Evolutionary conservation across 2,329 filamentous ascomycete species (phyloP).

Genomic region (Hymenoscyphus infarciens): DNA sequence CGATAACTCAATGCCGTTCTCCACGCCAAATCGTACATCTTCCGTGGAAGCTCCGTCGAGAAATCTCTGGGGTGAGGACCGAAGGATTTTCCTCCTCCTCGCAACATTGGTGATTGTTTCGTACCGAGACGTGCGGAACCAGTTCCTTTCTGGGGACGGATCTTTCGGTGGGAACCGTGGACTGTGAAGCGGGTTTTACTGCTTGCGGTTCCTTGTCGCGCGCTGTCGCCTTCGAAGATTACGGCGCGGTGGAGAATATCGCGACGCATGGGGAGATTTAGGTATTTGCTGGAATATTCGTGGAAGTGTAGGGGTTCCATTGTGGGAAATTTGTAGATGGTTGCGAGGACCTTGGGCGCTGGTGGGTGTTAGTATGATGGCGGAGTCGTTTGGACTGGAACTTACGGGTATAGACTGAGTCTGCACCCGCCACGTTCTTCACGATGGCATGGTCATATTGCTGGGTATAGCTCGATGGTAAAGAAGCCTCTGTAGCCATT

Average conservation of each 20-base stretch:
- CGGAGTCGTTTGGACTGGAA: not conserved
- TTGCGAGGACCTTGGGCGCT: constrained; percentile 70
- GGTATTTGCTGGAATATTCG: constrained; percentile 75
- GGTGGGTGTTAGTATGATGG: constrained; percentile 15
- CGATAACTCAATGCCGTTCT: constrained; percentile 90
- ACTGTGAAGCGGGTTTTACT: constrained; percentile 81
- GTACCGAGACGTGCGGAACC: constrained; percentile 76
- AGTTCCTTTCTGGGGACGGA: constrained; percentile 81
- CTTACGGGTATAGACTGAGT: constrained; percentile 19
- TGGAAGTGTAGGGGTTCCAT: constrained; percentile 80
- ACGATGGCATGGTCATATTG: constrained; percentile 18
- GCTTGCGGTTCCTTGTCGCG: constrained; percentile 80
- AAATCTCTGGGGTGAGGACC: constrained; percentile 95
- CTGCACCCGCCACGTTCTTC: constrained; percentile 13
- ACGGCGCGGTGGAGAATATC: constrained; percentile 92
- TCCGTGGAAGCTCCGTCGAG: constrained; percentile 73
- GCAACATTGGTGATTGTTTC: constrained; percentile 75
- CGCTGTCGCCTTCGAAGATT: constrained; percentile 85
- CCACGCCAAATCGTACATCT: constrained; percentile 95
- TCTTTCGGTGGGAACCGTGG: constrained; percentile 76
- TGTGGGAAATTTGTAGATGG: constrained; percentile 84
- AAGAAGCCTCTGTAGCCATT: constrained; percentile 46
- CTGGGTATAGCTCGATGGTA: constrained; percentile 25
- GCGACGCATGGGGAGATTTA: constrained; percentile 80
- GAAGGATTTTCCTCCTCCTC: constrained; percentile 82